Percentiles rank a stretch among this genome's conserved stretches.
Evolutionary conservation across 257 asterid genomes (phyloP).

Genomic region (Jaltomata sinuosa): DNA sequence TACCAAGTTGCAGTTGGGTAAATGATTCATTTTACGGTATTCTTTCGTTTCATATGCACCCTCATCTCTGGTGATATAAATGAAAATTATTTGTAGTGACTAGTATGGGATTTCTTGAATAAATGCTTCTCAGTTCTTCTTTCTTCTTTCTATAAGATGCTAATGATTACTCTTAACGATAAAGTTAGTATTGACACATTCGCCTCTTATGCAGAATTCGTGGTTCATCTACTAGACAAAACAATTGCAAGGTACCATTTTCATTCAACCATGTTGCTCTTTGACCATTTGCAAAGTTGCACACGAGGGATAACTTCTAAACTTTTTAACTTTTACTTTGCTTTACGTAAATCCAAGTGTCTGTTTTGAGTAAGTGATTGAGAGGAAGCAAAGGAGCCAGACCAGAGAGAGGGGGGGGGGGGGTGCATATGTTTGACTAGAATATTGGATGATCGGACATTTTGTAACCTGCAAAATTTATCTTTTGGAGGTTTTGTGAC

Average conservation of each 20-base stretch:
- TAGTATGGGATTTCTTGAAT: not conserved
- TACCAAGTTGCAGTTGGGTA: not conserved
- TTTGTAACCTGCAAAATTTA: not conserved
- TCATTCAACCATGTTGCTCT: not conserved
- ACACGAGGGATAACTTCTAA: not conserved
- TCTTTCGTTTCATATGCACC: not conserved
- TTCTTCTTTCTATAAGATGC: not conserved
- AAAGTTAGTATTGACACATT: not conserved
- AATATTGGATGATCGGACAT: too few species aligned
- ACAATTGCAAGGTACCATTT: conserved; percentile 59
- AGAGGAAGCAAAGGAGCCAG: not conserved
- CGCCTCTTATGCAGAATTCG: conserved; percentile 51
- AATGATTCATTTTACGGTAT: not conserved
- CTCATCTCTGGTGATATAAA: not conserved
- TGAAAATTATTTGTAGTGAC: not conserved
- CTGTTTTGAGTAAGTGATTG: not conserved
- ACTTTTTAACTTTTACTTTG: not conserved
- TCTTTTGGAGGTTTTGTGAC: not conserved
- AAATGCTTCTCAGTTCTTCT: not conserved
- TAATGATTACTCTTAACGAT: not conserved
- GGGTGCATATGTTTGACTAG: too few species aligned
- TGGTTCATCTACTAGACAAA: conserved; percentile 71
- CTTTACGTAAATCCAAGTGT: not conserved
- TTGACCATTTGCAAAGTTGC: not conserved
- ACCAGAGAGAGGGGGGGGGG: not conserved